Evolutionary conservation across 2,329 filamentous ascomycete species (phyloP), one percentile per base, ranked within the genome.

Genomic region (Calonectria pauciramosa): DNA sequence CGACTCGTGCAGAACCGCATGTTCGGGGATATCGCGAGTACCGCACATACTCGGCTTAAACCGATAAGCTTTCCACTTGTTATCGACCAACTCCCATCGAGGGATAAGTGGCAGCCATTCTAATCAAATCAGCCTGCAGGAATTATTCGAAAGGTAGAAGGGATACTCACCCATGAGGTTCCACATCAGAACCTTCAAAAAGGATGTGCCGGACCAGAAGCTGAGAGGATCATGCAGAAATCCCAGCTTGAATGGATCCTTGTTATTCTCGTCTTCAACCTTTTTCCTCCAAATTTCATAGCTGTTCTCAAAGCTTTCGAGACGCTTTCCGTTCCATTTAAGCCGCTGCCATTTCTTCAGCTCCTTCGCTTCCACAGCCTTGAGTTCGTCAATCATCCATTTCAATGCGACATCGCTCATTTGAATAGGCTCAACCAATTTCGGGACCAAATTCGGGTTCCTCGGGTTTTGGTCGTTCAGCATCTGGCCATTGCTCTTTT

Each of bases 371-470:
- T 84, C 85, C 0, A 87, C 83, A 2, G 84, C 81, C 77, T 86
- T 83, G 8, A 89, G 81, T 76, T 90, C 88, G 2, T 86, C 84
- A 44, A 90, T 86, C 89, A 90, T 90, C 89, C 89, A 90, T 10
- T 85, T 85, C 1, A 90, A 82, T 1, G 89, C 85, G n/a, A 89
- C 85, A 72, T 90, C 88, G 34, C 88, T 90, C 82, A 90, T 82
- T 79, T 87, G 86, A 47, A 87, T 81, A 1, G 28, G 52, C 30
- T n/a, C n/a, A n/a, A n/a, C n/a, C n/a, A n/a, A n/a, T n/a, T n/a
- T n/a, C n/a, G n/a, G n/a, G n/a, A n/a, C n/a, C n/a, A n/a, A n/a
- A n/a, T 23, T 11, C 44, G 23, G 23, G 0, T 79, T 81, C n/a
- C 86, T 85, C 0, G n/a, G n/a, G n/a, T 77, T 60, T 1, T 79